Conservation (phyloP, 345 rosid genomes). For the Jatropha curcas region DNA sequence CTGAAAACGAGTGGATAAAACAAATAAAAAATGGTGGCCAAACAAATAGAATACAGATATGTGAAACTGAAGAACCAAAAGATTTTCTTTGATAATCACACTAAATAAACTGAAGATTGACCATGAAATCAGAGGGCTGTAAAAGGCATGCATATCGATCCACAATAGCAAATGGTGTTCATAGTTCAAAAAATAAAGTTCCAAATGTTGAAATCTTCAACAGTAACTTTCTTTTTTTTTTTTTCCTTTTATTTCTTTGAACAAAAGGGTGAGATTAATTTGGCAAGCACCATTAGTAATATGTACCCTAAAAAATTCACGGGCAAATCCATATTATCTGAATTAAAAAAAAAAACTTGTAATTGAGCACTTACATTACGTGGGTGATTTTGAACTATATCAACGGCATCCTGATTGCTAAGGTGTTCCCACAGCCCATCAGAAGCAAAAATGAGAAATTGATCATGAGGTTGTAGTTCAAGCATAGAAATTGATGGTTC, state of each 20-base stretch:
- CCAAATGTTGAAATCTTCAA: background rate
- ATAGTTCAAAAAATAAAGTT: background rate
- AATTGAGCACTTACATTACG: constrained; percentile 22
- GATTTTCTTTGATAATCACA: background rate
- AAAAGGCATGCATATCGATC: background rate
- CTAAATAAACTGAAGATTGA: background rate
- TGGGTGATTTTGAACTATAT: constrained; percentile 34
- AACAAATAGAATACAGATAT: background rate
- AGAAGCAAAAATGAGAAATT: constrained; percentile 33
- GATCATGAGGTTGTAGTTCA: constrained; percentile 31
- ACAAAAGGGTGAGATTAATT: too few species aligned
- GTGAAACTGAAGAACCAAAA: background rate
- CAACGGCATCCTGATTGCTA: constrained; percentile 37
- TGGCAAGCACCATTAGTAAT: background rate
- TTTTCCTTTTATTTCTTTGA: background rate
- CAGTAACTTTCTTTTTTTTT: background rate
- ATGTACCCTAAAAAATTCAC: background rate
- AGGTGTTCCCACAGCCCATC: constrained; percentile 42
- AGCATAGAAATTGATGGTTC: constrained; percentile 31
- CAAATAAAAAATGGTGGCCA: background rate
- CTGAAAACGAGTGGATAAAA: background rate
- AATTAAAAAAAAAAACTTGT: background rate
- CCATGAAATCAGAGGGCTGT: background rate
- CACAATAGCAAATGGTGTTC: too few species aligned
- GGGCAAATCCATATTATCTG: background rate